A percentile compares a stretch with the other conserved stretches of the same genome.
phyloP scores from a whole-genome alignment of 495 filamentous ascomycete genomes.

The Aspergillus haitiensis region DNA sequence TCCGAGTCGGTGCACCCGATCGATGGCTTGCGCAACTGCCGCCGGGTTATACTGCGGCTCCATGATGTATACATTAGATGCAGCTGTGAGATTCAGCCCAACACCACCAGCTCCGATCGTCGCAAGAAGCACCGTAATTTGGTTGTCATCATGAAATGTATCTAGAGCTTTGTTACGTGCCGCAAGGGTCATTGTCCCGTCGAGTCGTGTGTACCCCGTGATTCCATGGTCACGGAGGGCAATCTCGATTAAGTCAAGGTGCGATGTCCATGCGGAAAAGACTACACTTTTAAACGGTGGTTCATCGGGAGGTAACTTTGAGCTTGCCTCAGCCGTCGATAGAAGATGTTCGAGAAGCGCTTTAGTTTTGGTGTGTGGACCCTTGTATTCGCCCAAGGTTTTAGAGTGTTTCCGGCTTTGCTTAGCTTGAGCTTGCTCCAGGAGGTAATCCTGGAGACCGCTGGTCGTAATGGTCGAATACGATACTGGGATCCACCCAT shows the following conservation, averaged over 20 bases:
- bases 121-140: conserved; percentile 77
- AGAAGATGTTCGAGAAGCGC: conserved; percentile 71
- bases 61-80: conserved; percentile 90
- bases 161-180: conserved; percentile 72
- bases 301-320: conserved; percentile 54
- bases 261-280: conserved; percentile 91
- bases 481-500: conserved; percentile 53
- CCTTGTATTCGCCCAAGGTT: conserved; percentile 67
- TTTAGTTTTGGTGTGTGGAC: conserved; percentile 87
- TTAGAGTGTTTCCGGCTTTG: conserved; percentile 56
- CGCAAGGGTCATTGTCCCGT: conserved; percentile 78
- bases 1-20: conserved; percentile 90
- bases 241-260: conserved; percentile 89
- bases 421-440: conserved; percentile 50
- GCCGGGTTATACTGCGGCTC: conserved; percentile 97
- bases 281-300: conserved; percentile 84
- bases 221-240: conserved; percentile 70
- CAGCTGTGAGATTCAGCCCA: conserved; percentile 86
- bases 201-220: conserved; percentile 69
- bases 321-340: conserved; percentile 58
- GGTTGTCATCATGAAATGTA: conserved; percentile 69
- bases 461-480: conserved; percentile 67
- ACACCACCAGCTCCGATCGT: conserved; percentile 91
- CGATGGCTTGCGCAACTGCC: conserved; percentile 89
- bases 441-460: conserved; percentile 59